Evolutionary conservation across 805 yeast species (phyloP).

Genomic region (Wickerhamomyces chambardii): DNA sequence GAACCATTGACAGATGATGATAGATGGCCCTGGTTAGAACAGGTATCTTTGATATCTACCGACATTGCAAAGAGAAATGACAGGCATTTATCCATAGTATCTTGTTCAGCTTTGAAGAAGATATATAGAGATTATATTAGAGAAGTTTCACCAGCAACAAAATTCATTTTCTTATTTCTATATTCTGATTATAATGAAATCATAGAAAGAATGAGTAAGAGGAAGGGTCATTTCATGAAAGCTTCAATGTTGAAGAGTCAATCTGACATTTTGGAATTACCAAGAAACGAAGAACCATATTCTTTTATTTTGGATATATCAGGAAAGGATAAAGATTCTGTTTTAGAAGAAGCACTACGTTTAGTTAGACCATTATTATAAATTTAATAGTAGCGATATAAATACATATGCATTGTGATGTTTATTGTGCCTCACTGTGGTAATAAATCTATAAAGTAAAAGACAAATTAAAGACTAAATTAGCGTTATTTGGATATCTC

Average conservation of each 20-base stretch:
- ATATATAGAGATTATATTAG: constrained; percentile 60
- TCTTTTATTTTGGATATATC: constrained; percentile 22
- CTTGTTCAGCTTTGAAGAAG: constrained; percentile 82
- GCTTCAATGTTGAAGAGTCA: constrained; percentile 77
- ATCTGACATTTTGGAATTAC: constrained; percentile 66
- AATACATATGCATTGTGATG: no score
- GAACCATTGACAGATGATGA: constrained; percentile 83
- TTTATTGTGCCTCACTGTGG: no score
- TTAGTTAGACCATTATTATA: no score
- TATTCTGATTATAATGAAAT: constrained; percentile 57
- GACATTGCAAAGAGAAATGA: constrained; percentile 24
- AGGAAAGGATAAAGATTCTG: constrained; percentile 11
- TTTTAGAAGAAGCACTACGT: constrained; percentile 5
- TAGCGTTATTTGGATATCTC: constrained; percentile 4
- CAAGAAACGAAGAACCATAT: constrained; percentile 29
- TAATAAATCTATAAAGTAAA: no score
- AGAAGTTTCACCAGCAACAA: constrained; percentile 19
- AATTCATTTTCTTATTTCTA: constrained; percentile 56
- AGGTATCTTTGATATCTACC: constrained; percentile 34
- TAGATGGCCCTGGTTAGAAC: constrained; percentile 81
- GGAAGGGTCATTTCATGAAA: constrained; percentile 84
- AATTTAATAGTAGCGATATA: no score
- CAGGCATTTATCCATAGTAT: constrained; percentile 36
- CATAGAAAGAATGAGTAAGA: constrained; percentile 44
- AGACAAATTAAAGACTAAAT: no score